Evolutionary conservation across 2,329 filamentous ascomycete genomes (phyloP), one percentile per base, ranked within the genome.

Genomic region (Trichoderma sp.): DNA sequence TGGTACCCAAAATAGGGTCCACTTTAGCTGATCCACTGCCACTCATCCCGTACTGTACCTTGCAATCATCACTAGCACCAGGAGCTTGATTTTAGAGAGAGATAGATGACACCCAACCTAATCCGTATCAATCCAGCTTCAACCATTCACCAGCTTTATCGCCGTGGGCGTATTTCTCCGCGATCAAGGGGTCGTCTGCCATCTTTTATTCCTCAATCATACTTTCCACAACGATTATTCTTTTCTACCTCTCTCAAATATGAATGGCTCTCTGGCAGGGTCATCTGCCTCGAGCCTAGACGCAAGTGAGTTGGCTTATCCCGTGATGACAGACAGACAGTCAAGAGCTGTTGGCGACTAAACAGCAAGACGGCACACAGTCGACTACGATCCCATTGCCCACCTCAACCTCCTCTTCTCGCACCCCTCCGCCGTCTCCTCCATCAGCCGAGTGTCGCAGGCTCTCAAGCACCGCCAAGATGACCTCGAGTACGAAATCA

Each of bases 361-460:
- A 67, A 4, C 28, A 41, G 24, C 3, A 21, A n/a, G 21, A 64
- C 51, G 44, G n/a, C 30, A 43, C 15, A 65, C 66, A 86, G 84
- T 80, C 77, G 89, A 97, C 77, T 98, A 97, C 80, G 90, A 98
- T 76, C 93, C 95, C 62, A 90, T 98, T 75, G 86, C 92, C 72
- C 93, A 99, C 78, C 85, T 99, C 64, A 98, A 99, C 80, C 84
- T 90, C 68, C 89, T 99, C 72, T 99, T 99, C 82, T 89, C 92
- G 58, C 92, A 96, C 73, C 91, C 94, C 0, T 91, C 92, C 43
- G 89, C 93, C 67, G 87, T 98, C 67, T 86, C 88, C 47, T 91
- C 92, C 62, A 88, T 96, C 68, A 82, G 84, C 55, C 83, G 85
- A 68, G 91, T 95, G 58, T 91, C 90, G n/a, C 80, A 85, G 62